A percentile compares a stretch with the other conserved stretches of the same genome.
phyloP scores from a whole-genome alignment of 805 yeast genomes.

The Wickerhamomyces strasburgensis region DNA sequence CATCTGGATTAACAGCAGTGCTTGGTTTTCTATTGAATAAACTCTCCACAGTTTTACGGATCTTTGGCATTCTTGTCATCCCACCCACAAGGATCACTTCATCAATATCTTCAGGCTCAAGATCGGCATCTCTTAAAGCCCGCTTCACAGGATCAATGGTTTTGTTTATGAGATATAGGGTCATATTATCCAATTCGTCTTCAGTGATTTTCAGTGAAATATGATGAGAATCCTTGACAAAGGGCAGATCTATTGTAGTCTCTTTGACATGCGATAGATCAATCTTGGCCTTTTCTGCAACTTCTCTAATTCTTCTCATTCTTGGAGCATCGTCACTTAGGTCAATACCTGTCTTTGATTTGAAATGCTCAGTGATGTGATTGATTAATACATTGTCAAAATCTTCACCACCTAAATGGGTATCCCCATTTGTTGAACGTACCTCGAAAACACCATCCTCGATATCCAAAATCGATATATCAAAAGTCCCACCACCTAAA shows the following conservation, averaged over 20 bases:
- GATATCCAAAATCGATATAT: constrained; percentile 70
- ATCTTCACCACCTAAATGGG: constrained; percentile 85
- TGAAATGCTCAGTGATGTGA: constrained; percentile 53
- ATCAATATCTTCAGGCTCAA: constrained; percentile 60
- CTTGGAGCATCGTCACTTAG: constrained; percentile 35
- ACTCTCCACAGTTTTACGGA: constrained; percentile 54
- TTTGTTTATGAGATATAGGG: constrained; percentile 58
- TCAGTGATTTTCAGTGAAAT: constrained; percentile 56
- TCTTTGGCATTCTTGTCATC: constrained; percentile 86
- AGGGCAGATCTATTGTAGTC: constrained; percentile 65
- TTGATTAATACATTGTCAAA: constrained; percentile 62
- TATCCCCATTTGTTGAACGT: constrained; percentile 77
- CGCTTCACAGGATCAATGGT: constrained; percentile 71
- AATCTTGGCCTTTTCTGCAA: constrained; percentile 73
- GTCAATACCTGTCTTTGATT: constrained; percentile 38
- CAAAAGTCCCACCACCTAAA: constrained; percentile 84
- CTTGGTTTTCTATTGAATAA: constrained; percentile 63
- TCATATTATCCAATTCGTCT: constrained; percentile 61
- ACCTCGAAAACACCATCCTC: constrained; percentile 82
- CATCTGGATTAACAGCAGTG: constrained; percentile 80
- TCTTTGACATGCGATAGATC: constrained; percentile 62
- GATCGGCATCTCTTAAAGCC: constrained; percentile 70
- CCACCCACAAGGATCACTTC: constrained; percentile 82
- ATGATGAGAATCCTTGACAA: constrained; percentile 58
- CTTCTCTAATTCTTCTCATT: constrained; percentile 73